phyloP scores from a whole-genome alignment of 2,329 filamentous ascomycete genomes.

The Pseudocercospora ulei region DNA sequence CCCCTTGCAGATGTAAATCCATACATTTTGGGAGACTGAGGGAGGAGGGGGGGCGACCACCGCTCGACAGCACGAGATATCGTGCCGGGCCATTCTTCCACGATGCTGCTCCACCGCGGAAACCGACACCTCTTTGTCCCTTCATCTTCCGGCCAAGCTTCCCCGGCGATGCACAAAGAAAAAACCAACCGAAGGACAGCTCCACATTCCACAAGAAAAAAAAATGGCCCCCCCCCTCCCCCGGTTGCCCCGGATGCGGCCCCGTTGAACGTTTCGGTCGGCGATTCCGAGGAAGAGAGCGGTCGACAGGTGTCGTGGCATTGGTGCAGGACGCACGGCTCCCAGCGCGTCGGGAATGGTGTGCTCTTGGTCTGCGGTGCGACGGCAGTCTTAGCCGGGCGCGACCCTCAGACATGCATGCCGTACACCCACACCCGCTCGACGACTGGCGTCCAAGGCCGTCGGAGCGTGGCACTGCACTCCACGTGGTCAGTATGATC shows the following conservation, averaged over 20 bases:
- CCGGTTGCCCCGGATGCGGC: slow-evolving; percentile 6
- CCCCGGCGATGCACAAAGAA: slow-evolving; percentile 5
- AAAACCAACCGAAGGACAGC: not conserved
- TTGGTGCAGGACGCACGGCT: no score
- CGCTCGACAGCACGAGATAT: not conserved
- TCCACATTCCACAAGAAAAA: slow-evolving; percentile 1
- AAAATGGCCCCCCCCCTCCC: no score
- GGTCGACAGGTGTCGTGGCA: not conserved
- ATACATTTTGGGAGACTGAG: slow-evolving; percentile 4
- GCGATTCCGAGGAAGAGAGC: not conserved
- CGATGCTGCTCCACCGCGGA: not conserved
- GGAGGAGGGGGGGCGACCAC: no score
- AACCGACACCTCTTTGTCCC: slow-evolving; percentile 4
- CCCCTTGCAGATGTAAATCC: slow-evolving; percentile 1
- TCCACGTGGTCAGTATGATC: no score
- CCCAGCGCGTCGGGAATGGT: no score
- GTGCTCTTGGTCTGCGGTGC: no score
- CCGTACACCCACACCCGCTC: no score
- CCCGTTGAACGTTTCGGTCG: not conserved
- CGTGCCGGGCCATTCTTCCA: not conserved
- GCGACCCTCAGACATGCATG: no score
- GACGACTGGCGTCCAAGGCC: no score
- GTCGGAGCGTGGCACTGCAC: no score
- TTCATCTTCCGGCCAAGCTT: not conserved
- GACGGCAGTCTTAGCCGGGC: no score